phyloP scores from a whole-genome alignment of 495 filamentous ascomycete genomes.

The Penicillium parvum region DNA sequence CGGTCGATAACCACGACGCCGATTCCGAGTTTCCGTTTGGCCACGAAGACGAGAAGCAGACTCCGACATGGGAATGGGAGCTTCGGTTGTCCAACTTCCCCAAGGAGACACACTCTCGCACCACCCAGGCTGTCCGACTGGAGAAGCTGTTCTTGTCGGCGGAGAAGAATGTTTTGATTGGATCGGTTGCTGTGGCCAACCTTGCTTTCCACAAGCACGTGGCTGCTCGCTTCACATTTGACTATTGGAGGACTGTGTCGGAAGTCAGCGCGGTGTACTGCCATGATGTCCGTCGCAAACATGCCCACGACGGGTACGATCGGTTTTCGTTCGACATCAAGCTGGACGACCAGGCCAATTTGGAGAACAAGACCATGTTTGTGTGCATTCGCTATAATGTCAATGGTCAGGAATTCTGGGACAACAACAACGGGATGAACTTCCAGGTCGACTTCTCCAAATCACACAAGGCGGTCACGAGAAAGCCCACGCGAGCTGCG shows the following conservation, averaged over 20 bases:
- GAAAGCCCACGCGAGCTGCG: conserved; percentile 43
- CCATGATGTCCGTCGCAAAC: conserved; percentile 67
- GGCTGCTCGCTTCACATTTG: conserved; percentile 86
- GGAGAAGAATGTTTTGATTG: conserved; percentile 81
- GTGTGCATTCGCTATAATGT: conserved; percentile 89
- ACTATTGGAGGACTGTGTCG: conserved; percentile 97
- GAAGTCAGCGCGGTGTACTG: conserved; percentile 87
- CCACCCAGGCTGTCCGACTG: conserved; percentile 62
- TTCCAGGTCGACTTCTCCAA: conserved; percentile 91
- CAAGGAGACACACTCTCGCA: conserved; percentile 57
- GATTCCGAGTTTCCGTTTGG: conserved; percentile 85
- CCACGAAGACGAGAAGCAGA: conserved; percentile 41
- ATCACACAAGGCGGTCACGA: conserved; percentile 57
- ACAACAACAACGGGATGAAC: conserved; percentile 82
- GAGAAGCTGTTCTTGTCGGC: conserved; percentile 81
- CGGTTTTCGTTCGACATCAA: conserved; percentile 93
- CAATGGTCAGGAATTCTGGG: conserved; percentile 85
- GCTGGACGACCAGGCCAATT: conserved; percentile 80
- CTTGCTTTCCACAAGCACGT: conserved; percentile 86
- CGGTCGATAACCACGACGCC: conserved; percentile 77
- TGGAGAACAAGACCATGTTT: conserved; percentile 85
- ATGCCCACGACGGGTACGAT: conserved; percentile 66
- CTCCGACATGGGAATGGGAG: conserved; percentile 75
- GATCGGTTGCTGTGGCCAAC: conserved; percentile 79
- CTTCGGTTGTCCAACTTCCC: conserved; percentile 83